Evolutionary conservation across 225 moss, liverwort and hornwort genomes (phyloP), one percentile per base, ranked within the genome.

Genomic region (Asterella californica): DNA sequence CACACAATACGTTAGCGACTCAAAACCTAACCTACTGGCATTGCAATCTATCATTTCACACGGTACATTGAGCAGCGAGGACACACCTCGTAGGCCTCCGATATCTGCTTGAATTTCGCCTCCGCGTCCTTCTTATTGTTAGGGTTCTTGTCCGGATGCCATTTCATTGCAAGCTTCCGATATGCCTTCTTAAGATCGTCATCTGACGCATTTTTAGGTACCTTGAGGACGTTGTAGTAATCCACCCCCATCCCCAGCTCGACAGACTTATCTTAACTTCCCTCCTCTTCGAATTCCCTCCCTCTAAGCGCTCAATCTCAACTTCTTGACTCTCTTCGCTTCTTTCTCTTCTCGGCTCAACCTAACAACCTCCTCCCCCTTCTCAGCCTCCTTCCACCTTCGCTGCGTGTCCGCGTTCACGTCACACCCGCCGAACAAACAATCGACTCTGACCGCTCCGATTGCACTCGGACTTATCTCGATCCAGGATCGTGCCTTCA

Each of bases 61-160:
- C 9, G 74, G 50, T 21, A 32, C 22, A 36, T 25, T 15, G 47
- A 25, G 60, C 33, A 78, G 30, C 59, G 6, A 37, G 18, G 59
- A 15, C 70, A 1, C 19, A 99, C 97, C 85, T 99, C 97, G 74
- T 99, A 99, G 48, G 97, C 97, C 85, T 99, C 97, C 27, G 97
- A 99, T 83, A 99, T 99, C 85, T 99, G 97, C 91, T 99, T 99
- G 61, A 99, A 99, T 94, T 99, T 99, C 14, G 97, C 94, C 84
- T 99, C 97, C 70, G 94, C 94, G 37, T 99, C 97, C 88, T 95
- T 99, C 89, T 99, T 99, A 81, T 93, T 93, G 83, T 93, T 94
- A 69, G 97, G 97, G 90, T 99, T 94, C 93, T 99, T 99, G 70
- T 99, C 97, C 27, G 97, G 97, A 83, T 99, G 97, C 97, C 97